Evolutionary conservation across 2,329 filamentous ascomycete species (phyloP).

Genomic region (Pestalotiopsis sp.): DNA sequence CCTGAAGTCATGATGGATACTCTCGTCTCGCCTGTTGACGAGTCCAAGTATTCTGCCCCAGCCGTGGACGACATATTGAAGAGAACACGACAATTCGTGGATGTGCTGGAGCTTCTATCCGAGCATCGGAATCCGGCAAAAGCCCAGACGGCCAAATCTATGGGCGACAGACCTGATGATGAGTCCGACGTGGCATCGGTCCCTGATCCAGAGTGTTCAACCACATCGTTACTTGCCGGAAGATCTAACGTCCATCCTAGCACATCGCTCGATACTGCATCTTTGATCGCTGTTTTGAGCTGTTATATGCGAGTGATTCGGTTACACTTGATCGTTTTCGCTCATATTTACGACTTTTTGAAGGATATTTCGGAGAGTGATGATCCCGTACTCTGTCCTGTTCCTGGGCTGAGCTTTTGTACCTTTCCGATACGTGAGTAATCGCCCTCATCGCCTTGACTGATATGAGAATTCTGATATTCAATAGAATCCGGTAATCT

Average conservation of each 20-base stretch:
- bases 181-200: no score
- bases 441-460: neutral
- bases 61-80: neutral
- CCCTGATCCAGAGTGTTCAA: no score
- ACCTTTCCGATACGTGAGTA: neutral
- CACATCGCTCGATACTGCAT: neutral
- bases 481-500: constrained; percentile 2
- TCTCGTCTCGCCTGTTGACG: neutral
- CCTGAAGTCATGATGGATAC: neutral
- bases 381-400: neutral
- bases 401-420: neutral
- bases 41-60: neutral
- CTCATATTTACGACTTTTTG: neutral
- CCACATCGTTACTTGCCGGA: no score
- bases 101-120: neutral
- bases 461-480: neutral
- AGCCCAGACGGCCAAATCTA: no score
- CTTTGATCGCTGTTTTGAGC: neutral
- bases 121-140: neutral
- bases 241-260: no score
- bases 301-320: neutral
- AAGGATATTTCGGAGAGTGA: neutral
- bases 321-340: neutral
- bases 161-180: no score
- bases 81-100: neutral